Evolutionary conservation across 1,284 basidiomycete genomes (phyloP).

Genomic region (Agaricales sp.): DNA sequence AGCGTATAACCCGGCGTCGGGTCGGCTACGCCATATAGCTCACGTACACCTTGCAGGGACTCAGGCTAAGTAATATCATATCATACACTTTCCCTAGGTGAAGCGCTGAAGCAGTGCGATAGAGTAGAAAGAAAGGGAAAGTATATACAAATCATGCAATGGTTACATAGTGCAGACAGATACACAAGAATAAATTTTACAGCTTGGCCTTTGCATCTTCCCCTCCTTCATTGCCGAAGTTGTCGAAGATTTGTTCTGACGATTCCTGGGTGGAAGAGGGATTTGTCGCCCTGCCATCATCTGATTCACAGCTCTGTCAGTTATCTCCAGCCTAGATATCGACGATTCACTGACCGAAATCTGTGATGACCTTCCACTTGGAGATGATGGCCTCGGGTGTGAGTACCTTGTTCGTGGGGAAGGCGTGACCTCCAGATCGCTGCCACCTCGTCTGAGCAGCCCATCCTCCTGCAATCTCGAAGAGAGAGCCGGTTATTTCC

Average conservation of each 20-base stretch:
- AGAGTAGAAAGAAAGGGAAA: no score
- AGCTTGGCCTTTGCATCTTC: constrained; percentile 37
- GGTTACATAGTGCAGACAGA: background rate
- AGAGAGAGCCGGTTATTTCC: constrained; percentile 68
- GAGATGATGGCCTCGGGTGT: constrained; percentile 71
- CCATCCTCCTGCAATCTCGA: constrained; percentile 92
- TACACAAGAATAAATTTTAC: constrained; percentile 16
- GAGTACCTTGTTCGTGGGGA: constrained; percentile 67
- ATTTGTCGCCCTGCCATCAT: constrained; percentile 71
- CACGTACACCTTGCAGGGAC: no score
- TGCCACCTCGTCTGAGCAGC: constrained; percentile 92
- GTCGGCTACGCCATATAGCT: no score
- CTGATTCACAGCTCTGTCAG: constrained; percentile 23
- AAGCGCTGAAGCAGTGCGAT: no score
- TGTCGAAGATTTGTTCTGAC: constrained; percentile 69
- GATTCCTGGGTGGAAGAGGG: constrained; percentile 67
- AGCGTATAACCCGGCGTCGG: no score
- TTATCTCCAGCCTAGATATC: background rate
- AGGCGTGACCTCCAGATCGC: constrained; percentile 80
- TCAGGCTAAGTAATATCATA: no score
- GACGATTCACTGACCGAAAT: constrained; percentile 51
- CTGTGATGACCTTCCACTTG: constrained; percentile 77
- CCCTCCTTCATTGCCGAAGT: constrained; percentile 64
- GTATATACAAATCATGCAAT: no score
- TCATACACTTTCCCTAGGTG: no score